Conservation (phyloP, 306 rosid genomes). For the Cucumis melo region DNA sequence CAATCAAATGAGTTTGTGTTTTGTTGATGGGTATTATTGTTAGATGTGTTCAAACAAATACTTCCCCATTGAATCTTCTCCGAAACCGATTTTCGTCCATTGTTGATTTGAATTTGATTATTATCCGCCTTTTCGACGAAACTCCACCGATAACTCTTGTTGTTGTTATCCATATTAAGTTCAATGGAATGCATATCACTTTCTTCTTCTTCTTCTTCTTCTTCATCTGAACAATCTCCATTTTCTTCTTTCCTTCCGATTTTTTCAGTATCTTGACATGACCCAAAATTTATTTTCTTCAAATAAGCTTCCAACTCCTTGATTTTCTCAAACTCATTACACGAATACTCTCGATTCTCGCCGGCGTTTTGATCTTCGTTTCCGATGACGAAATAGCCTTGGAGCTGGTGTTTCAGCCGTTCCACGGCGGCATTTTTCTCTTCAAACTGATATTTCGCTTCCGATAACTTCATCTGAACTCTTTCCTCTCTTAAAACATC, state of each 20-base stretch:
- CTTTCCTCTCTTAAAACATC: slow-evolving; percentile 81
- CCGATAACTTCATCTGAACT: slow-evolving; percentile 96
- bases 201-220: slow-evolving; percentile 39
- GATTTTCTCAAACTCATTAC: slow-evolving; percentile 25
- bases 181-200: slow-evolving; percentile 91
- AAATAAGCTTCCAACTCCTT: slow-evolving; percentile 61
- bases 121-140: slow-evolving; percentile 38
- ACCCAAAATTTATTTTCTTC: slow-evolving; percentile 38
- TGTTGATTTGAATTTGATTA: not conserved
- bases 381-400: slow-evolving; percentile 33
- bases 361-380: slow-evolving; percentile 16
- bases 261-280: slow-evolving; percentile 19
- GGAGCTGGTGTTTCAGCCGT: slow-evolving; percentile 50
- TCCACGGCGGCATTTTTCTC: slow-evolving; percentile 78
- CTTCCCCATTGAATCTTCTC: slow-evolving; percentile 91
- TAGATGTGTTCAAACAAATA: slow-evolving; percentile 55
- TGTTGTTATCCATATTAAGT: slow-evolving; percentile 57
- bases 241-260: not conserved
- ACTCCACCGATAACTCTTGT: slow-evolving; percentile 52
- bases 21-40: not conserved
- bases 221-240: slow-evolving; percentile 37
- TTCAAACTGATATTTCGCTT: slow-evolving; percentile 77
- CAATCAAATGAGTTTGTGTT: slow-evolving; percentile 25
- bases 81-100: slow-evolving; percentile 51
- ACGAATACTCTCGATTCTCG: slow-evolving; percentile 9